Percentiles rank a stretch among this genome's conserved stretches.
Evolutionary conservation across 1,139 yeast genomes (phyloP).

Genomic region (Trichomonascaceae sp.): DNA sequence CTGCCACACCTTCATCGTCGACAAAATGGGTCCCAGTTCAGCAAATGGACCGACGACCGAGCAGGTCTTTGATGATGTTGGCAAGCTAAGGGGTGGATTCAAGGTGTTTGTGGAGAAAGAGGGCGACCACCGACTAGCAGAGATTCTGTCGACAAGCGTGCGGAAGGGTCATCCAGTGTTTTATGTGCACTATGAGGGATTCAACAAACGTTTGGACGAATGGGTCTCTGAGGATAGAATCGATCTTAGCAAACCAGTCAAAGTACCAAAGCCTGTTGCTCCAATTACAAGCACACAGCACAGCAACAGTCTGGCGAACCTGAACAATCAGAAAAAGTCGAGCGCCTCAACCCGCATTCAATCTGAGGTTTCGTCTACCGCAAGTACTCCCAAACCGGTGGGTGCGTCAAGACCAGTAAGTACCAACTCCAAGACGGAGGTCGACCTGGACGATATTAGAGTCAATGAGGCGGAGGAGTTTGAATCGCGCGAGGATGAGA

Average conservation of each 20-base stretch:
- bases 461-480: conserved; percentile 57
- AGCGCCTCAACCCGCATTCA: neutral
- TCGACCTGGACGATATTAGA: conserved; percentile 72
- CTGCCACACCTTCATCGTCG: too few species aligned
- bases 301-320: conserved; percentile 15
- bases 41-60: too few species aligned
- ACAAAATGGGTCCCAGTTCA: too few species aligned
- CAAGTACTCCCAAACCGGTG: neutral
- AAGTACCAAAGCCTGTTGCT: conserved; percentile 53
- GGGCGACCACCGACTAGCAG: conserved; percentile 69
- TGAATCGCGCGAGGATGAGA: conserved; percentile 70
- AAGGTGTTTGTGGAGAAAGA: conserved; percentile 75
- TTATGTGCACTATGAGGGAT: conserved; percentile 90
- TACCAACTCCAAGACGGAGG: conserved; percentile 31
- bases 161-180: conserved; percentile 69
- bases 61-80: too few species aligned
- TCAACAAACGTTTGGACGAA: conserved; percentile 88
- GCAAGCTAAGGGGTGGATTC: conserved; percentile 39
- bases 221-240: conserved; percentile 71
- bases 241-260: conserved; percentile 53
- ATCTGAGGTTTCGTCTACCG: neutral
- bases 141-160: conserved; percentile 62
- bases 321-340: conserved; percentile 10
- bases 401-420: too few species aligned
- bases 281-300: conserved; percentile 27